A percentile compares a stretch with the other conserved stretches of the same genome.
Conservation (phyloP, 225 moss, liverwort and hornwort species). For the Anthoceros angustus region DNA sequence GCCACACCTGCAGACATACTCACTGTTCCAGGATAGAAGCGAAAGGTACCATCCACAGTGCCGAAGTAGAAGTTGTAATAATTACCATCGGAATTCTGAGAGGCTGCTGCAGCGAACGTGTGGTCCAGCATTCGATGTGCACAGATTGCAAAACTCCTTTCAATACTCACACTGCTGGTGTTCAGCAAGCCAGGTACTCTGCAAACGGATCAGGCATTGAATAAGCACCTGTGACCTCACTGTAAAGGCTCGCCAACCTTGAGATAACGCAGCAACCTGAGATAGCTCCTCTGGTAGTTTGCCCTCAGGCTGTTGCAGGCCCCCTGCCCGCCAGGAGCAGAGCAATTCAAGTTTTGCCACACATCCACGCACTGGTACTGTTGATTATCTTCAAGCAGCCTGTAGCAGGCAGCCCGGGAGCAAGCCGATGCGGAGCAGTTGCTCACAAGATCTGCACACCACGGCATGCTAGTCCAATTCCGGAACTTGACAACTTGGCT, state of each 20-base stretch:
- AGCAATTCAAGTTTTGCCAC: neutral
- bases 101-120: conserved; percentile 10
- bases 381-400: neutral
- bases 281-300: conserved; percentile 17
- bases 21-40: conserved; percentile 28
- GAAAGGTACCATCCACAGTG: conserved; percentile 22
- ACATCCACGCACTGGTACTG: neutral
- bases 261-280: conserved; percentile 8
- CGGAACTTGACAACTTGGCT: no score
- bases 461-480: neutral
- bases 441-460: neutral
- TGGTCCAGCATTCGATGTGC: conserved; percentile 22
- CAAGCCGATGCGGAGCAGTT: neutral
- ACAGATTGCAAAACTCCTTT: conserved; percentile 18
- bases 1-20: no score
- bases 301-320: conserved; percentile 10
- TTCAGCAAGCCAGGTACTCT: neutral
- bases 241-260: neutral
- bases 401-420: neutral
- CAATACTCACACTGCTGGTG: conserved; percentile 6
- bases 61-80: conserved; percentile 32
- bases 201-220: neutral
- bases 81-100: conserved; percentile 6
- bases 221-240: neutral
- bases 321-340: neutral